Base-by-base conservation (phyloP, 768 basidiomycete genomes). In the Cubamyces sp. region DNA sequence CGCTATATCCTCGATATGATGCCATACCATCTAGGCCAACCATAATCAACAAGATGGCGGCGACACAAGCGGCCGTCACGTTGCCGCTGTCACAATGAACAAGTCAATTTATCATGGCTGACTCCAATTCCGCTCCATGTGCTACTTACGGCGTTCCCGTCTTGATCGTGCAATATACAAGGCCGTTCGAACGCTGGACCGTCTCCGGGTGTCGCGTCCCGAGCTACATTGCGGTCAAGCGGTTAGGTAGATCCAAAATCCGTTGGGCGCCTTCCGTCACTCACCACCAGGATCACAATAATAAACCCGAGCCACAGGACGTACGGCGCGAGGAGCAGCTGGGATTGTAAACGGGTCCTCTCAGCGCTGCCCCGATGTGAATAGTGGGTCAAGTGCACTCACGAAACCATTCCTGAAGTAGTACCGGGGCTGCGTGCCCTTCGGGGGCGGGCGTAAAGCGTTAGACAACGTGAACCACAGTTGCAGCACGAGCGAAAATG, bases 401-500 rank as follows among this genome's bases (percentile, higher is more conserved):
- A 64, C 63, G 54, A 60, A 55, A 4, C 21, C 42, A 34, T 54
- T 60, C 18, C 52, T 49, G 21, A 60, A n/a, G 19, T 7, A n/a
- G 19, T 56, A 41, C 14, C 48, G 53, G 14, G 48, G 23, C 34
- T 39, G 30, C 15, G 15, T 26, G 14, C 45, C 26, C 37, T 40
- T 26, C 25, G 49, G 51, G 18, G 63, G 58, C 15, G 63, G 63
- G n/a, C 28, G 39, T 37, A 60, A 6, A 26, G 63, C 57, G 43
- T 41, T 60, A 14, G 39, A 42, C 18, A 64, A 54, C 34, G 63
- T 64, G 54, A 64, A 56, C 49, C 48, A 60, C 18, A 64, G 50
- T 26, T 64, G 63, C 42, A 64, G 49, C n/a, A 64, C 63, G 34
- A 64, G 63, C 3, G 63, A 54, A 26, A 64, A 64, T 19, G 63